phyloP scores from a whole-genome alignment of 1,139 yeast species.

The Sugiyamaella xylanicola region DNA sequence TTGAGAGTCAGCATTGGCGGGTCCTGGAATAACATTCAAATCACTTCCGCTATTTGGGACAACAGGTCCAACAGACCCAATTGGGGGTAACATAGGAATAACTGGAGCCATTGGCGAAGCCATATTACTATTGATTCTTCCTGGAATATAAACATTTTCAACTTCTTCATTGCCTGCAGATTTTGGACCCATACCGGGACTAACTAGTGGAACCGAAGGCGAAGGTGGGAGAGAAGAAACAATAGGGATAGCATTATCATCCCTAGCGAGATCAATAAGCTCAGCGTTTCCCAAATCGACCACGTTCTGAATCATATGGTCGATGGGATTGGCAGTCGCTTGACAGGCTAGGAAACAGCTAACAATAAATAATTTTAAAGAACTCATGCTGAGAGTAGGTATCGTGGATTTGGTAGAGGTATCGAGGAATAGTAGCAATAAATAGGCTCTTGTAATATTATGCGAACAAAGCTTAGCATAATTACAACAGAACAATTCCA shows the following conservation, averaged over 20 bases:
- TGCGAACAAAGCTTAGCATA: background rate
- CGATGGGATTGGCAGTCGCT: slow-evolving; percentile 8
- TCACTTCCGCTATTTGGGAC: background rate
- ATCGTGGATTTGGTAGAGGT: no score
- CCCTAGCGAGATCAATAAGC: slow-evolving; percentile 3
- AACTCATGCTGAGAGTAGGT: slow-evolving; percentile 1
- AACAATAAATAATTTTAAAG: background rate
- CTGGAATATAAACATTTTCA: slow-evolving; percentile 7
- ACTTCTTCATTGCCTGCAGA: background rate
- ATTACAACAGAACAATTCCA: background rate
- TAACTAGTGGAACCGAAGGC: slow-evolving; percentile 1
- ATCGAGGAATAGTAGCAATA: no score
- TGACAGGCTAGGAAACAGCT: background rate
- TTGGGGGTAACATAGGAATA: background rate
- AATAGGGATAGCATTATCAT: background rate
- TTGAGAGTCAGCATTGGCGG: background rate
- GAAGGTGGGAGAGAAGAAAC: background rate
- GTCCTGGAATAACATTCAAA: background rate
- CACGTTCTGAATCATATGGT: slow-evolving; percentile 13
- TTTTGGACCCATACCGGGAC: background rate
- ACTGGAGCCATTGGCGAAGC: background rate
- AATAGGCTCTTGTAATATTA: no score
- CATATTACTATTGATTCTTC: background rate
- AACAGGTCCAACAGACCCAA: background rate
- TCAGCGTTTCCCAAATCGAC: slow-evolving; percentile 14